Conservation (phyloP, 805 yeast species). For the Wickerhamiella allomyrinae region DNA sequence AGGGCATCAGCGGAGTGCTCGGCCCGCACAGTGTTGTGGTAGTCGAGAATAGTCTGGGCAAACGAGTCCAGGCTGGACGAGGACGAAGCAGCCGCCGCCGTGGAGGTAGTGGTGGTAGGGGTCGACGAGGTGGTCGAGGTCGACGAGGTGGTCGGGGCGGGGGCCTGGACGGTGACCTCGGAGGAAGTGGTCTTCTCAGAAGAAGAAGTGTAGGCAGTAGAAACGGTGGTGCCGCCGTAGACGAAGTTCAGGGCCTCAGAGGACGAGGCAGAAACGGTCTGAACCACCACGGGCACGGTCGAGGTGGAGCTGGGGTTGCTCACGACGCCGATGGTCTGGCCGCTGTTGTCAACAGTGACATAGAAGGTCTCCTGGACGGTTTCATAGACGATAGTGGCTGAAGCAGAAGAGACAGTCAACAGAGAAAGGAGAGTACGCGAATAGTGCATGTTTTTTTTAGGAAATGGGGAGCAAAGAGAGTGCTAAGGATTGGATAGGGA, state of each 20-base stretch:
- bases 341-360: constrained; percentile 12
- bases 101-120: constrained; percentile 13
- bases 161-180: constrained; percentile 7
- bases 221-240: constrained; percentile 11
- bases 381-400: constrained; percentile 14
- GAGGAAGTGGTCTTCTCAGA: constrained; percentile 15
- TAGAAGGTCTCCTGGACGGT: constrained; percentile 14
- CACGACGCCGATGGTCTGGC: neutral
- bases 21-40: constrained; percentile 47
- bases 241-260: neutral
- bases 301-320: neutral
- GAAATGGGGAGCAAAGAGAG: neutral
- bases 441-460: neutral
- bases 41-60: constrained; percentile 32
- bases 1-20: constrained; percentile 38
- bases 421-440: neutral
- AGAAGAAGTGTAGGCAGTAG: constrained; percentile 18
- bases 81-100: constrained; percentile 11
- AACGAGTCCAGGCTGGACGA: constrained; percentile 7
- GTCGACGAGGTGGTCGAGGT: constrained; percentile 9
- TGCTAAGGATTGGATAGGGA: neutral
- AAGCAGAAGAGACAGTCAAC: constrained; percentile 6
- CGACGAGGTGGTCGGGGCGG: constrained; percentile 17
- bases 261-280: neutral
- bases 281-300: constrained; percentile 1